Conservation (phyloP, 2,329 filamentous ascomycete genomes). For the Botrytis medusae region DNA sequence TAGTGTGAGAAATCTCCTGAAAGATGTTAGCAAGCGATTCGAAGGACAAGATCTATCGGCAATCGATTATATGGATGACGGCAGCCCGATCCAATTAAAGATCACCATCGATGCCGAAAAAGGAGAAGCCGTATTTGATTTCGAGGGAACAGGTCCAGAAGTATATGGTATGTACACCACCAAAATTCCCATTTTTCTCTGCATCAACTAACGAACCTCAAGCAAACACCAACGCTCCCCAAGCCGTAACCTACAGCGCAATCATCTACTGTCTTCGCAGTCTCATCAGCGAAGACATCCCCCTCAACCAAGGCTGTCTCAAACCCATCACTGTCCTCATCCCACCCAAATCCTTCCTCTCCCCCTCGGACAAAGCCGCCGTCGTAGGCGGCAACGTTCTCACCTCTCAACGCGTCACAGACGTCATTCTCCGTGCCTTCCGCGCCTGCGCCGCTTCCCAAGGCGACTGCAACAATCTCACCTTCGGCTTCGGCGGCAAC, state of each 20-base stretch:
- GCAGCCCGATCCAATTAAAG: slow-evolving; percentile 72
- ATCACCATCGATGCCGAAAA: slow-evolving; percentile 72
- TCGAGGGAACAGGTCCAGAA: slow-evolving; percentile 75
- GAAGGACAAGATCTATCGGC: slow-evolving; percentile 70
- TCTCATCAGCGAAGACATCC: slow-evolving; percentile 78
- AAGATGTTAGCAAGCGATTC: slow-evolving; percentile 67
- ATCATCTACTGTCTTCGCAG: slow-evolving; percentile 85
- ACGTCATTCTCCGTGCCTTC: slow-evolving; percentile 81
- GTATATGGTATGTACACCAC: slow-evolving; percentile 58
- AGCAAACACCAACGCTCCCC: slow-evolving; percentile 76
- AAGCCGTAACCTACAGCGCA: slow-evolving; percentile 78
- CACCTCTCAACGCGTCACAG: slow-evolving; percentile 77
- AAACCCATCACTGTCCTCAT: slow-evolving; percentile 73
- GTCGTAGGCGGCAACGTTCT: slow-evolving; percentile 83
- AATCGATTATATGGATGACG: slow-evolving; percentile 84
- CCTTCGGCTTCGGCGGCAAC: slow-evolving; percentile 77
- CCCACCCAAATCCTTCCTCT: slow-evolving; percentile 70
- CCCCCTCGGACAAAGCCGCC: slow-evolving; percentile 72
- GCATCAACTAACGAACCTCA: slow-evolving; percentile 13
- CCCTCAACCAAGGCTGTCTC: slow-evolving; percentile 82
- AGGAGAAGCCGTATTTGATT: slow-evolving; percentile 77
- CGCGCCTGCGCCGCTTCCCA: slow-evolving; percentile 75
- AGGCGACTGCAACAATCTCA: slow-evolving; percentile 82
- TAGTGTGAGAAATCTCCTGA: slow-evolving; percentile 72
- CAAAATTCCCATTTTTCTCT: not conserved